Evolutionary conservation across 345 rosid species (phyloP), one percentile per base, ranked within the genome.

Genomic region (Pelargonium nanum): DNA sequence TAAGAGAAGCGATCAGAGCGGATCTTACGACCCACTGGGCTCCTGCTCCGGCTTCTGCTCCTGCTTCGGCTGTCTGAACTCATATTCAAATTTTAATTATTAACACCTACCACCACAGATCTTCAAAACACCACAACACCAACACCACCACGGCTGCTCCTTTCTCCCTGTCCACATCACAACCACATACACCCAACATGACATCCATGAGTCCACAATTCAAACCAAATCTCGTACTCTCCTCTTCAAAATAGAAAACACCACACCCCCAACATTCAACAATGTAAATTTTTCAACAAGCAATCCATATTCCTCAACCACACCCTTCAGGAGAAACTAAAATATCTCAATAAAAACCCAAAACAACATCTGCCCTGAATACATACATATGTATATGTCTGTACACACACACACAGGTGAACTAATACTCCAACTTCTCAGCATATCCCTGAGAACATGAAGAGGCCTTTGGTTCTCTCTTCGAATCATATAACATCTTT

Each of bases 1-100:
- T 85, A 93, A 45, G 99, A 81, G 70, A 75, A 72, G 22, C 89
- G 89, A 44, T 87, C 88, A 60, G 88, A 74, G 53, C 97, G 93
- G 75, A 89, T 85, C 77, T 80, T 92, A 63, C 96, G 96, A 81
- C 77, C 89, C 79, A 83, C 71, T 4, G 95, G 98, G 65, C 95
- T 89, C 75, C 91, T 71, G 80, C 91, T 83, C 68, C 93, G 74
- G 83, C 85, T 80, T 65, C 85, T 70, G 82, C 86, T 84, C 23
- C 73, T 71, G 86, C 91, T 91, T 82, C 83, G 72, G 87, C 85
- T 82, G 67, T 61, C 70, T 59, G 86, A 78, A 75, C 87, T 77
- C 94, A 86, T 86, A 26, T 71, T 80, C 68, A 74, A 75, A 63
- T 72, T 70, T 55, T 53, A 55, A 68, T 72, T 71, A 72, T 58